These are phyloP conservation scores for Coemansia sp. DNA, from an alignment of 192 early-diverging fungal genomes.

Conservation along the genomic window DNA sequence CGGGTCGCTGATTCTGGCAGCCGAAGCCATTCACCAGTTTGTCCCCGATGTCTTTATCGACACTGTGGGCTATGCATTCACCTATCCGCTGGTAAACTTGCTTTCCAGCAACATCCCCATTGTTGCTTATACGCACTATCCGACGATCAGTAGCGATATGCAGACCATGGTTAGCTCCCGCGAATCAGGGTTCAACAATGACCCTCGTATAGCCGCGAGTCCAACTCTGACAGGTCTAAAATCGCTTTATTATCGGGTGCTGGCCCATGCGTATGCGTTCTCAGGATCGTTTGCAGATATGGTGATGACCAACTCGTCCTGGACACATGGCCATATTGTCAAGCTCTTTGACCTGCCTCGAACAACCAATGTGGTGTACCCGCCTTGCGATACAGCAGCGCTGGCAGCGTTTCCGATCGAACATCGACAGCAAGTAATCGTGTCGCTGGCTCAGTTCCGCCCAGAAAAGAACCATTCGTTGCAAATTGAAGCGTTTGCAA, in stretches of 20 bases:
- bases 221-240: slow-evolving; percentile 35
- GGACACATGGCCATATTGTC: slow-evolving; percentile 92
- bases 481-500: slow-evolving; percentile 74
- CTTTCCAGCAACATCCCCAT: slow-evolving; percentile 60
- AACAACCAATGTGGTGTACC: slow-evolving; percentile 74
- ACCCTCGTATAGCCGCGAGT: slow-evolving; percentile 56
- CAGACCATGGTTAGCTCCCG: slow-evolving; percentile 65
- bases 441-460: slow-evolving; percentile 94
- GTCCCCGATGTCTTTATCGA: slow-evolving; percentile 85
- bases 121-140: slow-evolving; percentile 93
- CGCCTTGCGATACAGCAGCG: slow-evolving; percentile 83
- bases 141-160: slow-evolving; percentile 94
- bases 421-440: slow-evolving; percentile 58
- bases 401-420: slow-evolving; percentile 59
- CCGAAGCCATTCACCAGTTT: slow-evolving; percentile 66
- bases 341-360: slow-evolving; percentile 68
- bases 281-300: slow-evolving; percentile 76
- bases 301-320: slow-evolving; percentile 94
- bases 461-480: slow-evolving; percentile 92
- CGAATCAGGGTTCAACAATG: slow-evolving; percentile 66
- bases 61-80: slow-evolving; percentile 95
- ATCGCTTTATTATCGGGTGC: slow-evolving; percentile 70
- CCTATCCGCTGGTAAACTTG: slow-evolving; percentile 73
- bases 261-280: slow-evolving; percentile 72
- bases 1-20: slow-evolving; percentile 72